Conservation (phyloP, 2,329 filamentous ascomycete genomes). For the Ilyonectria sp. region DNA sequence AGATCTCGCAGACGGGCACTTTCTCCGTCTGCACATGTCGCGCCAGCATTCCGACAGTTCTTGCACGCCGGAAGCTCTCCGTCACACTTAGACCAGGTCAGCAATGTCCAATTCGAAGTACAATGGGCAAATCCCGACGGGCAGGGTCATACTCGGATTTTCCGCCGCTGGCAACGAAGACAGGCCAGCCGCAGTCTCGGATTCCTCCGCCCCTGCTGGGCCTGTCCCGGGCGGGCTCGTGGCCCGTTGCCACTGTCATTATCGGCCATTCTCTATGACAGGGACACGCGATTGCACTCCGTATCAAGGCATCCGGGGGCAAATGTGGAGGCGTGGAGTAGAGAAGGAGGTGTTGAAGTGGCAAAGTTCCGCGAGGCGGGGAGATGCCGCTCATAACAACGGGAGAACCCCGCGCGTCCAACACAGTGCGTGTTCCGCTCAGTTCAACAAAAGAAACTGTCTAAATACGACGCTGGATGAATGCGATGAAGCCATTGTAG, state of each 20-base stretch:
- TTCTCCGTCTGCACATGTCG: slow-evolving; percentile 60
- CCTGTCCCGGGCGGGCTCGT: slow-evolving; percentile 29
- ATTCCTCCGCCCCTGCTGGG: slow-evolving; percentile 43
- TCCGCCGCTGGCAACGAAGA: slow-evolving; percentile 62
- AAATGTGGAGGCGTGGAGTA: slow-evolving; percentile 15
- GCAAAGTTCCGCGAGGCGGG: slow-evolving; percentile 34
- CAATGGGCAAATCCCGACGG: not conserved
- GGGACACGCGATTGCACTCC: not conserved
- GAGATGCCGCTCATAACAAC: slow-evolving; percentile 35
- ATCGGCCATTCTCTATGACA: slow-evolving; percentile 36
- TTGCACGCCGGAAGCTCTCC: slow-evolving; percentile 59
- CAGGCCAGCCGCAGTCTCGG: slow-evolving; percentile 50
- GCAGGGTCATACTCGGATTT: slow-evolving; percentile 59
- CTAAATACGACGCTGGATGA: not conserved
- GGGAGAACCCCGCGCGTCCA: slow-evolving; percentile 4
- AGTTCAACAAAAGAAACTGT: not conserved
- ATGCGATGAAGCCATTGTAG: not conserved
- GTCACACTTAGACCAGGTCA: slow-evolving; percentile 58
- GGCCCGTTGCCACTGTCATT: slow-evolving; percentile 2
- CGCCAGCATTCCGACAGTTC: slow-evolving; percentile 60
- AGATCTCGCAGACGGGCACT: slow-evolving; percentile 57
- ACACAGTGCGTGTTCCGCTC: slow-evolving; percentile 1
- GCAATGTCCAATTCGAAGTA: not conserved
- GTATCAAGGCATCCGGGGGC: not conserved
- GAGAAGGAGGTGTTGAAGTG: slow-evolving; percentile 19